These are phyloP conservation scores for Tolypocladium sp. DNA, from an alignment of 2,329 filamentous ascomycete genomes.

Conservation along the genomic window DNA sequence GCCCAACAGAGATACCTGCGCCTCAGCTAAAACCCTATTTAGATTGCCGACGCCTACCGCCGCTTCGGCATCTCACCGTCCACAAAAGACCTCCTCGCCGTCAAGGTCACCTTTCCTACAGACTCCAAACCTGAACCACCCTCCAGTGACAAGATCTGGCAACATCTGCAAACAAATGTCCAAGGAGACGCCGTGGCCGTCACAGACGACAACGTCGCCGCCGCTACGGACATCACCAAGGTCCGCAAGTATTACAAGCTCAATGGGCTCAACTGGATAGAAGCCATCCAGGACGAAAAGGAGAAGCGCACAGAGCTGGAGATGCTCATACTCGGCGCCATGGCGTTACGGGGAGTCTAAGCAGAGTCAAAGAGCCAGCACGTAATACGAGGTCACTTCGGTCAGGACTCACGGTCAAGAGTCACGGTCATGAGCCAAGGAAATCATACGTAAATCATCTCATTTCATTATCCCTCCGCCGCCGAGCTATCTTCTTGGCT, in stretches of 20 bases:
- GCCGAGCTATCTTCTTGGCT: not conserved
- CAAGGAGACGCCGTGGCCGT: slow-evolving; percentile 51
- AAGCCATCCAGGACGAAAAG: slow-evolving; percentile 32
- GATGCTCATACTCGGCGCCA: slow-evolving; percentile 60
- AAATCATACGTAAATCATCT: not conserved
- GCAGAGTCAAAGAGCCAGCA: not conserved
- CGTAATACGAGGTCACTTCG: not conserved
- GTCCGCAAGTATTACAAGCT: slow-evolving; percentile 85
- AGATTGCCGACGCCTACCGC: slow-evolving; percentile 90
- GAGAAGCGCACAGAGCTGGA: slow-evolving; percentile 51
- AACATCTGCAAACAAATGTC: slow-evolving; percentile 53
- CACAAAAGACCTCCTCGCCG: slow-evolving; percentile 64
- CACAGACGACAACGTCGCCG: slow-evolving; percentile 51
- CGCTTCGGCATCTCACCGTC: slow-evolving; percentile 70
- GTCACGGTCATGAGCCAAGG: not conserved
- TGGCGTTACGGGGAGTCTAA: slow-evolving; percentile 49
- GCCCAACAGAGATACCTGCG: not conserved
- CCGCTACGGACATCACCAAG: slow-evolving; percentile 54
- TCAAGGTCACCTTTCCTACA: slow-evolving; percentile 61
- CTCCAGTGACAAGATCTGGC: slow-evolving; percentile 37
- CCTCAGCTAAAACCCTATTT: slow-evolving; percentile 3
- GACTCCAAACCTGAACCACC: slow-evolving; percentile 28
- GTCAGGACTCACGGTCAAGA: not conserved
- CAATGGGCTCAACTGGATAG: slow-evolving; percentile 46
- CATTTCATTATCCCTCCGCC: not conserved